Base-by-base conservation (phyloP, 768 basidiomycete genomes). In the Tricholoma bakamatsutake region DNA sequence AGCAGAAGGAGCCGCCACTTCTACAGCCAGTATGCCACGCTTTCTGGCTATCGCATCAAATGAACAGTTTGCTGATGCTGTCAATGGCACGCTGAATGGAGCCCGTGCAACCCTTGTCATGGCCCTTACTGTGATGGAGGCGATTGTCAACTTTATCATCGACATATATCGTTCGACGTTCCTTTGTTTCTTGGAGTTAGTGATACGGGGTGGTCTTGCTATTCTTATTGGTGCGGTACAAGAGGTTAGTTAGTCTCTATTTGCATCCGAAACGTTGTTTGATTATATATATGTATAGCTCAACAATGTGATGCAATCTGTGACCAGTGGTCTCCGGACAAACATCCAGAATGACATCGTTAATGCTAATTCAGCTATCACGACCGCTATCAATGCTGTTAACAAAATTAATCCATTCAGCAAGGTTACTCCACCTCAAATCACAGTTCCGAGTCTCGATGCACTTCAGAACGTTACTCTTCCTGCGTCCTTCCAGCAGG, bases 151-250 rank as follows among this genome's bases (percentile, higher is more conserved):
- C 64, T 98, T 98, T 70, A 81, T 97, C 60, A 81, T 98, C 60
- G 88, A 93, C 71, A 82, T 87, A 46, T 98, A 97, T 67, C 87
- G 94, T 39, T 95, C 93, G 3, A 90, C 95, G 3, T 86, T 96
- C 64, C 79, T 99, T 52, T 99, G 96, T 69, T 93, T 97, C 62
- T 73, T 97, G 60, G 93, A 98, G 69, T 79, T 98, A 43, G 84
- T 90, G 21, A 83, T 99, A 9, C 79, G 85, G 28, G 93, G 93
- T 15, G 87, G 81, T 5, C 75, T 99, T 51, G 79, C 83, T 24
- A 73, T 98, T 53, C 73, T 97, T 46, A 91, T 97, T 50, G 78
- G 75, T 48, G 93, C 92, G 5, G 90, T 93, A 0, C 76, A 92
- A 59, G 88, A 88, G 74, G 95, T 94, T 61, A 58, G 83, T 66